phyloP scores from a whole-genome alignment of 345 rosid genomes.

The Luvunga scandens region DNA sequence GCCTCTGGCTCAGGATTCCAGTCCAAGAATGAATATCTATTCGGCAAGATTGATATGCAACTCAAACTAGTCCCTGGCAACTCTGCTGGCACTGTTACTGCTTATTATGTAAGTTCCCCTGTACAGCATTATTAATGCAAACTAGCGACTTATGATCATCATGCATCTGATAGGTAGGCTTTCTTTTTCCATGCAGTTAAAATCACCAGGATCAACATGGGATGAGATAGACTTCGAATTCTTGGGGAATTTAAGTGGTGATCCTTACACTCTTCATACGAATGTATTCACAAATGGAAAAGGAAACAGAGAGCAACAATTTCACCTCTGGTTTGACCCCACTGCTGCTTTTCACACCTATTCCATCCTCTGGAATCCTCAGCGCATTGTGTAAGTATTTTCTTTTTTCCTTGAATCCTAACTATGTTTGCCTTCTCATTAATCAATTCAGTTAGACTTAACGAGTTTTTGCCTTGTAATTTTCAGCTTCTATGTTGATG shows the following conservation, averaged over 20 bases:
- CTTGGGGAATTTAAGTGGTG: conserved; percentile 57
- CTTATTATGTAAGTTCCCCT: not conserved
- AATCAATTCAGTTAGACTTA: too few species aligned
- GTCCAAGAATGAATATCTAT: conserved; percentile 6
- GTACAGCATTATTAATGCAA: not conserved
- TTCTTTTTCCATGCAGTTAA: conserved; percentile 27
- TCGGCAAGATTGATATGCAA: conserved; percentile 12
- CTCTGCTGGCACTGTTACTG: conserved; percentile 12
- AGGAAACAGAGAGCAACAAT: conserved; percentile 65
- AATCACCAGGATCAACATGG: conserved; percentile 56
- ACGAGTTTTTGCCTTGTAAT: not conserved
- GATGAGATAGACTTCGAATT: conserved; percentile 75
- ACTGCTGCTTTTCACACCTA: conserved; percentile 64
- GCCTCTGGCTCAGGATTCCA: conserved; percentile 6
- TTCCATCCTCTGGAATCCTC: conserved; percentile 64
- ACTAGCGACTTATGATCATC: not conserved
- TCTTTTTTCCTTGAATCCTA: not conserved
- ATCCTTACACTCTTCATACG: conserved; percentile 65
- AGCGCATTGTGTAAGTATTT: conserved; percentile 44
- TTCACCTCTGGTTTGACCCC: conserved; percentile 68
- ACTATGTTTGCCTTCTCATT: too few species aligned
- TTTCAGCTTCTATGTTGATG: conserved; percentile 51
- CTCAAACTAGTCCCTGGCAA: conserved; percentile 5
- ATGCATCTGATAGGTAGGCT: not conserved
- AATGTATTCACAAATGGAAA: conserved; percentile 59